These are phyloP conservation scores for Trichoderma hamatum DNA, from an alignment of 2,329 filamentous ascomycete genomes.

Conservation along the genomic window DNA sequence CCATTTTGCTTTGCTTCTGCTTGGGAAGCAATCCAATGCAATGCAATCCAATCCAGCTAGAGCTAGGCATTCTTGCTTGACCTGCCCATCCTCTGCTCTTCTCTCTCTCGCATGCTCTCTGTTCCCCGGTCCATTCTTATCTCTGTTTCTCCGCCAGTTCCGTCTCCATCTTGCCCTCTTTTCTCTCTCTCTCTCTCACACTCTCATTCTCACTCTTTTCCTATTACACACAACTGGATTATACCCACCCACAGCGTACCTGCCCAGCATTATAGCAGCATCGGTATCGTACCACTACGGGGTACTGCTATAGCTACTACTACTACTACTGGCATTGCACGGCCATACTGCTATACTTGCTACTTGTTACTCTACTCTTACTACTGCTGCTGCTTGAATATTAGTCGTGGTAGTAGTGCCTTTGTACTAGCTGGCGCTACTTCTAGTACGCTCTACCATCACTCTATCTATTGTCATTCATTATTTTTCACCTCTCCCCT, in stretches of 20 bases:
- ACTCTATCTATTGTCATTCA: background rate
- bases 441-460: background rate
- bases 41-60: background rate
- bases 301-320: background rate
- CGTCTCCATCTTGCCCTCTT: background rate
- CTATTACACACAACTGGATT: background rate
- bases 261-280: background rate
- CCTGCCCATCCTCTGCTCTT: background rate
- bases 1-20: background rate
- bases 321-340: too few species aligned
- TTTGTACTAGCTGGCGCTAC: background rate
- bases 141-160: slow-evolving; percentile 12
- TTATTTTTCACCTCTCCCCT: background rate
- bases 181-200: background rate
- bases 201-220: background rate
- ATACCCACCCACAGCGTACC: background rate
- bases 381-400: background rate
- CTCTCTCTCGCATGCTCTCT: background rate
- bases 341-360: background rate
- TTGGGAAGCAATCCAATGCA: background rate
- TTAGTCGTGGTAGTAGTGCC: background rate
- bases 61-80: background rate
- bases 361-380: background rate
- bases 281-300: background rate
- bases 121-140: background rate